These are phyloP conservation scores for Xylariaceae sp. DNA, from an alignment of 2,329 filamentous ascomycete genomes.

Conservation along the genomic window DNA sequence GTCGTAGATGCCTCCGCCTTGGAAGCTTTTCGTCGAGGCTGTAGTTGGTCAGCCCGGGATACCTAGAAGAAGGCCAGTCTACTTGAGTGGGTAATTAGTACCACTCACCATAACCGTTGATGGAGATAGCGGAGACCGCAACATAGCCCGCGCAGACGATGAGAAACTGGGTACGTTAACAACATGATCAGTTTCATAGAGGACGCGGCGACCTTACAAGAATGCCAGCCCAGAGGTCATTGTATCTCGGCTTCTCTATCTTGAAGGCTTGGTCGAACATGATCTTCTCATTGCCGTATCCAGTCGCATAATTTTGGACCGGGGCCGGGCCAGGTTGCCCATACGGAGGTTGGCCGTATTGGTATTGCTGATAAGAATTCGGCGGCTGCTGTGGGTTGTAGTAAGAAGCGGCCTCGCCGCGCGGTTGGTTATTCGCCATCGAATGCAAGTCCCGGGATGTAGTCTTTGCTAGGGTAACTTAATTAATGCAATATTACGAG, in stretches of 20 bases:
- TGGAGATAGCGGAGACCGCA: conserved; percentile 73
- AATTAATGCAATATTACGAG: not conserved
- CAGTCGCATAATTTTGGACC: conserved; percentile 21
- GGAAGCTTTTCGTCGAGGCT: conserved; percentile 59
- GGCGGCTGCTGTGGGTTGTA: conserved; percentile 27
- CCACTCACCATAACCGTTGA: conserved; percentile 69
- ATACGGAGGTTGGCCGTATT: conserved; percentile 24
- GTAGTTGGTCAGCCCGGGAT: conserved; percentile 5
- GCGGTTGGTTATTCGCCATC: conserved; percentile 22
- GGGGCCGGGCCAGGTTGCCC: conserved; percentile 11
- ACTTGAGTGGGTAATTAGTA: not conserved
- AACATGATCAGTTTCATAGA: not conserved
- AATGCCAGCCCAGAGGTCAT: conserved; percentile 87
- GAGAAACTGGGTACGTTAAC: conserved; percentile 57
- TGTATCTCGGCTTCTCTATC: conserved; percentile 80
- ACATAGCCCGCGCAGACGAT: conserved; percentile 72
- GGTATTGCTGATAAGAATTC: conserved; percentile 20
- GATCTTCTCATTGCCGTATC: conserved; percentile 48
- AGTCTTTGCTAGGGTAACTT: not conserved
- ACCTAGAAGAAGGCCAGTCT: not conserved
- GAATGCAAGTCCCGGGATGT: not conserved
- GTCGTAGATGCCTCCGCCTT: conserved; percentile 75
- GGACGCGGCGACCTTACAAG: conserved; percentile 56
- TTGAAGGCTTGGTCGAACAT: conserved; percentile 82
- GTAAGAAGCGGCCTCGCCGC: conserved; percentile 29